Base-by-base conservation (phyloP, 1,284 basidiomycete genomes). In the Cutaneotrichosporon mucoides region DNA sequence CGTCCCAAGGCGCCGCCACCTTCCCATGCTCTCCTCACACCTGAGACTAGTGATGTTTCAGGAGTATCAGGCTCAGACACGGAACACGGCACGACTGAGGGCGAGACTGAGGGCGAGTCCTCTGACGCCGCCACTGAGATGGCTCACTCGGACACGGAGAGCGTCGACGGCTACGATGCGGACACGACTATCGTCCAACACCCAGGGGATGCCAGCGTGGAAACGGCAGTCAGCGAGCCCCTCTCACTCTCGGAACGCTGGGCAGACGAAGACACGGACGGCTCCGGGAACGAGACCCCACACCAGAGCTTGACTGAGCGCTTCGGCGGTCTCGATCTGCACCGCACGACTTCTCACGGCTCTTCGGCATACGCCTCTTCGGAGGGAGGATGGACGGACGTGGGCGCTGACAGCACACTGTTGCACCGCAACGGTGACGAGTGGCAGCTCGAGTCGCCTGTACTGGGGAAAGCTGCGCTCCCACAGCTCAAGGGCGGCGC, bases 331-430 rank as follows among this genome's bases (percentile, higher is more conserved):
- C 47, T 59, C 34, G 52, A 36, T 5, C 56, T 64, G 47, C 59
- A 61, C 40, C 56, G 62, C 13, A 59, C 55, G 13, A 33, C 53
- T 6, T 64, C 62, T 33, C 59, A 58, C 40, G 51, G 54, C 3
- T 75, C 73, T 13, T 74, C 72, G 10, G 60, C 62, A 44, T 76
- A 75, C 55, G 74, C 72, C 11, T 70, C 69, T n/a, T 70, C 69
- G n/a, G 72, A 75, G 60, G 73, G 67, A 16, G 68, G 65, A 12
- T 60, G 54, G n/a, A 70, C 68, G 2, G 73, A 73, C 12, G 65
- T 57, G 50, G 64, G 62, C 15, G 42, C 35, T 13, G 57, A 54
- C 24, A 44, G 56, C 52, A 46, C 37, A 24, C 40, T 24, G 40
- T 53, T 53, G 46, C 36, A 40, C n/a, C 43, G 16, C 36, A 10